Evolutionary conservation across 2,329 filamentous ascomycete genomes (phyloP), one percentile per base, ranked within the genome.

Genomic region (Aureobasidium pullulans): DNA sequence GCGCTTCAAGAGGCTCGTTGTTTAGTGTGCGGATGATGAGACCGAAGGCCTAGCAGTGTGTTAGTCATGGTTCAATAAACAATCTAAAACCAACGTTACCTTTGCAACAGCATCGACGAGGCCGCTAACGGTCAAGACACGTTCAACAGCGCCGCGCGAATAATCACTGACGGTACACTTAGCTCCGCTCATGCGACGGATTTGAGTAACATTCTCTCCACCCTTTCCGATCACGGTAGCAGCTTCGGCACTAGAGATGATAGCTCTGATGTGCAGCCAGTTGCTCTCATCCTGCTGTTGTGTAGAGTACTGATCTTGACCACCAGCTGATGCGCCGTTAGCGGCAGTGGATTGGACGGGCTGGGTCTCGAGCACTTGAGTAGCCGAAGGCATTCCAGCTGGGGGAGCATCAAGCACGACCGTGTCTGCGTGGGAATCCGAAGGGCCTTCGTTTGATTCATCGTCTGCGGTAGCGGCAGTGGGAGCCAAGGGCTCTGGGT

Each of bases 161-260:
- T 97, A 99, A 76, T 99, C 94, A 77, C 92, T 96, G 67, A 99
- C 94, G 49, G 94, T 99, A 79, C 94, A 99, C 78, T 97, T 97
- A 66, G 94, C 94, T 68, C 91, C 92, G 56, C 94, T 96, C 77
- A 96, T 82, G 72, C 90, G 90, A 66, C 94, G 86, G 71, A 99
- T 97, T 77, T 96, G 90, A 66, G 92, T 96, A 49, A 99, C 94
- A 71, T 99, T 99, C 80, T 99, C 94, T 72, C 94, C 94, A 64
- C 92, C 93, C 78, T 99, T 99, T 71, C 94, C 94, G 75, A 99
- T 99, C 66, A 96, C 90, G 50, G 94, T 99, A 40, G 94, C 94
- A 66, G 94, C 94, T 76, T 99, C 94, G 47, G 91, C 90, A 75
- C 93, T 99, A 56, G 93, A 96, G 68, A 99, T 99, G 68, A 96